Evolutionary conservation across 768 basidiomycete species (phyloP), one percentile per base, ranked within the genome.

Genomic region (Suillus luteus): DNA sequence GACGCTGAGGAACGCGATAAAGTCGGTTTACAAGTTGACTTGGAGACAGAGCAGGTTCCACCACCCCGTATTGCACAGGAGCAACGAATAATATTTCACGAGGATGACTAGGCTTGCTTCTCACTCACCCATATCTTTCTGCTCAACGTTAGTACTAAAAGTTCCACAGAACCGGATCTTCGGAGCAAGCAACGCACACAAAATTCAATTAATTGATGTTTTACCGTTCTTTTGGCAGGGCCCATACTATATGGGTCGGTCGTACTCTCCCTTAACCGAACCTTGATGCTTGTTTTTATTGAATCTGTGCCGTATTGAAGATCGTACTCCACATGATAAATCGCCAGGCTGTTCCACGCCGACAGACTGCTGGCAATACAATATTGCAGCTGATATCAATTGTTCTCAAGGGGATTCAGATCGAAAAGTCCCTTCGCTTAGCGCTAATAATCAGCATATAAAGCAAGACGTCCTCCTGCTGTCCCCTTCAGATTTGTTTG

Each of bases 81-180:
- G 44, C 75, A 76, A 33, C 78, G 72, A 52, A 81, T 86, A 62
- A 72, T 66, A 2, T 83, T 86, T 59, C 82, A 85, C 64, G 85
- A 86, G 64, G 84, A 85, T 61, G 81, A 84, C 59, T 85, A 67
- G 44, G 40, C 40, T 58, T 24, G 41, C 17, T 58, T 58, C 19
- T 24, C 55, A 58, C 15, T 10, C 10, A 33, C 19, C 52, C 19
- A n/a, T 40, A 15, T 57, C 37, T 17, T 57, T 22, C 27, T 51
- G 8, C 27, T 51, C 22, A 7, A 37, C 6, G 54, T n/a, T 7
- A n/a, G 54, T n/a, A 44, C 43, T 44, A n/a, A 19, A 27, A 44
- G 43, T 19, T 44, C 9, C 9, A 44, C 43, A 19, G 43, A 49
- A 49, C 22, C 48, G 2, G 22, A 49, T 15, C 6, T 24, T 14